These are phyloP conservation scores for Stentor roeselii DNA, from an alignment of 73 alveolate genomes.

Conservation along the genomic window DNA sequence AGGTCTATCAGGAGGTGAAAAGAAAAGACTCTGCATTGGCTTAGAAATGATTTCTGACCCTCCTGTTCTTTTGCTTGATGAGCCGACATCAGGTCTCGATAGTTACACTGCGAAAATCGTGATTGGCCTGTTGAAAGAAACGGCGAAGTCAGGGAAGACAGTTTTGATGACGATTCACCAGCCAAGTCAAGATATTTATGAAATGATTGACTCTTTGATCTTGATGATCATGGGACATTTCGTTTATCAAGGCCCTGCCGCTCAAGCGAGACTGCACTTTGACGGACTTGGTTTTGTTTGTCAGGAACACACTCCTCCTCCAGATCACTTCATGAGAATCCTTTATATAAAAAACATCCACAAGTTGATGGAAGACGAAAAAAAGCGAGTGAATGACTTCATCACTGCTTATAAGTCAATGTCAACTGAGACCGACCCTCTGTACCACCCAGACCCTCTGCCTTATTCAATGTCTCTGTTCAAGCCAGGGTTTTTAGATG, in stretches of 20 bases:
- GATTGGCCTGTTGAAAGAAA: neutral
- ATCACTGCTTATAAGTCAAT: neutral
- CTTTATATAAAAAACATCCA: neutral
- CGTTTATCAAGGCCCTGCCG: slow-evolving; percentile 41
- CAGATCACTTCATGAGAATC: neutral
- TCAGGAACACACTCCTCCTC: neutral
- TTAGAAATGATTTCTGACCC: neutral
- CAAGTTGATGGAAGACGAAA: neutral
- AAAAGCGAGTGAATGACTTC: neutral
- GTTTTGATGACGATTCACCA: neutral
- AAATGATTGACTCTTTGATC: neutral
- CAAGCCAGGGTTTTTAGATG: too few relatives aligned
- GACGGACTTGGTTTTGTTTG: neutral
- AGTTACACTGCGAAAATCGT: slow-evolving; percentile 14
- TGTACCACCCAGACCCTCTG: too few relatives aligned
- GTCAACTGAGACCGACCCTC: neutral
- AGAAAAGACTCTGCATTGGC: slow-evolving; percentile 10
- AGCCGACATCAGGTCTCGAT: slow-evolving; percentile 22
- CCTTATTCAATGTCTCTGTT: too few relatives aligned
- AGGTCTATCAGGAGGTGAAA: slow-evolving; percentile 29
- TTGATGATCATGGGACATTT: slow-evolving; percentile 37
- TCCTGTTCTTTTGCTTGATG: neutral
- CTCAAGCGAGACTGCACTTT: slow-evolving; percentile 35
- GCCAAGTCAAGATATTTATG: neutral
- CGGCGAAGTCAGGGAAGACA: neutral